A percentile compares a stretch with the other conserved stretches of the same genome.
These are phyloP conservation scores for Sporisorium scitamineum DNA, from an alignment of 1,284 basidiomycete genomes.

Conservation along the genomic window DNA sequence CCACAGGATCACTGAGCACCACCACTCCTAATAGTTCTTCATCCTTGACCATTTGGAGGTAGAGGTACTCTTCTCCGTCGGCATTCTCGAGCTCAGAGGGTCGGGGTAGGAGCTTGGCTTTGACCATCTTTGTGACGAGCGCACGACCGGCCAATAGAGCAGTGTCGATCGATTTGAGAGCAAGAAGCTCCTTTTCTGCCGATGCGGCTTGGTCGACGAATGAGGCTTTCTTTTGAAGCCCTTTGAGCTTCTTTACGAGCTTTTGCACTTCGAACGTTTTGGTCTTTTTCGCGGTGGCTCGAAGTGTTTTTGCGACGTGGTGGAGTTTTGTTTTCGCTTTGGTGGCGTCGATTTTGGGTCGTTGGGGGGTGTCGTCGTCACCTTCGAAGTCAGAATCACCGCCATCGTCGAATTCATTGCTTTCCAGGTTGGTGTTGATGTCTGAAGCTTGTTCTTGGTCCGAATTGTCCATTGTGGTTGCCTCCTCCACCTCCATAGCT, in stretches of 20 bases:
- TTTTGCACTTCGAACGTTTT: conserved; percentile 85
- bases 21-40: conserved; percentile 62
- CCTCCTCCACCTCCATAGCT: conserved; percentile 14
- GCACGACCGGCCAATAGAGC: conserved; percentile 42
- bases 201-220: conserved; percentile 62
- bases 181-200: conserved; percentile 76
- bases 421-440: background rate
- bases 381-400: background rate
- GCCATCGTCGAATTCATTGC: background rate
- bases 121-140: conserved; percentile 58
- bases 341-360: conserved; percentile 17
- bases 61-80: conserved; percentile 7
- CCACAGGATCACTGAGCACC: conserved; percentile 27
- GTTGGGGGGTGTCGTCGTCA: background rate
- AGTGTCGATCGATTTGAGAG: conserved; percentile 75
- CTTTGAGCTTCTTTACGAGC: conserved; percentile 84
- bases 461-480: background rate
- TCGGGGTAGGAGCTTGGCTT: conserved; percentile 52
- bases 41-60: conserved; percentile 31
- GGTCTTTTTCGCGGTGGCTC: conserved; percentile 81
- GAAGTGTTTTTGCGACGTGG: conserved; percentile 77
- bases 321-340: conserved; percentile 69
- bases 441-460: background rate
- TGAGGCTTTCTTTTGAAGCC: conserved; percentile 70
- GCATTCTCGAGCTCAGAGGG: conserved; percentile 5